phyloP scores from a whole-genome alignment of 768 basidiomycete species.

The Megacollybia marginata region DNA sequence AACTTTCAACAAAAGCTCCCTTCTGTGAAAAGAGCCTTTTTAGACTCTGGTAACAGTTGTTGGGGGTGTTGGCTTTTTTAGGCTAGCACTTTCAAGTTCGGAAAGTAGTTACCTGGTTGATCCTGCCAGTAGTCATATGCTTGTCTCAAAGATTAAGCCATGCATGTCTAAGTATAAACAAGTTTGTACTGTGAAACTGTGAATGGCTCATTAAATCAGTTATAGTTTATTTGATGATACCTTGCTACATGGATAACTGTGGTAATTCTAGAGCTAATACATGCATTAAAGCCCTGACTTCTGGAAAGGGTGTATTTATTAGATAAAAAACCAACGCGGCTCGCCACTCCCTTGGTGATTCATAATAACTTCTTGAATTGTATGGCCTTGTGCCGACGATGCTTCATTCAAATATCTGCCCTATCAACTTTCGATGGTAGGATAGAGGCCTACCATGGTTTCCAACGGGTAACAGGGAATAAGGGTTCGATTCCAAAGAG shows the following conservation, averaged over 20 bases:
- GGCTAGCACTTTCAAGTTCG: constrained; percentile 3
- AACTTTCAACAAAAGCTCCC: no score
- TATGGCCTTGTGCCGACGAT: constrained; percentile 67
- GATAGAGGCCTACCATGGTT: constrained; percentile 72
- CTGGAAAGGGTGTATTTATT: constrained; percentile 60
- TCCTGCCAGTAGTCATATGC: constrained; percentile 82
- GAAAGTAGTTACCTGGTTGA: constrained; percentile 75
- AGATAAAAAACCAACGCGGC: constrained; percentile 68
- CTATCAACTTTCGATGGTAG: constrained; percentile 75
- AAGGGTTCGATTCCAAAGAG: no score
- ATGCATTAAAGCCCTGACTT: constrained; percentile 68
- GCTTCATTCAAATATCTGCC: constrained; percentile 60
- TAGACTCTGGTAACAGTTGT: not conserved
- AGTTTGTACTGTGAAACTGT: constrained; percentile 71
- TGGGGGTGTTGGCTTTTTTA: constrained; percentile 1
- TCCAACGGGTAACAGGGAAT: constrained; percentile 75
- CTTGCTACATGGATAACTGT: constrained; percentile 75
- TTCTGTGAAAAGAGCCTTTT: no score
- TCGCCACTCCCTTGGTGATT: constrained; percentile 63
- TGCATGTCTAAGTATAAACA: constrained; percentile 76
- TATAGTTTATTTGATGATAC: constrained; percentile 75
- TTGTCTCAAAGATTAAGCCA: constrained; percentile 82
- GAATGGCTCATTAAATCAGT: constrained; percentile 82
- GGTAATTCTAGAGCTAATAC: constrained; percentile 75
- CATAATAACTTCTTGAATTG: constrained; percentile 71